These are phyloP conservation scores for Drosera spatulata DNA, from an alignment of 179 eudicot species.

Conservation along the genomic window DNA sequence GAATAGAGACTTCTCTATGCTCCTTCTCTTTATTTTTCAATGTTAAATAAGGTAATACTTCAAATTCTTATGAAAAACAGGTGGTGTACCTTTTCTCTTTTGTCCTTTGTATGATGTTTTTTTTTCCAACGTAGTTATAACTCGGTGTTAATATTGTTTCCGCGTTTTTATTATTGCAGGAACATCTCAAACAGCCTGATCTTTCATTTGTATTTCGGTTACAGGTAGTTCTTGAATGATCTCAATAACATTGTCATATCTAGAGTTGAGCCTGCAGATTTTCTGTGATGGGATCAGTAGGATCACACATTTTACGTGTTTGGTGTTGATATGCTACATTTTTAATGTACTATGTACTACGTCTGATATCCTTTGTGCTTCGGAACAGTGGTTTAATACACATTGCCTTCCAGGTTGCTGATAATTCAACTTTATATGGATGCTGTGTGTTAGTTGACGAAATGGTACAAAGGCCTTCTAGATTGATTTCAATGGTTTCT, in stretches of 20 bases:
- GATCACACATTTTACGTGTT: too few species aligned
- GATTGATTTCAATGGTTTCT: slow-evolving; percentile 71
- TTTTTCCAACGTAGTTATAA: not conserved
- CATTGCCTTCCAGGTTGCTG: slow-evolving; percentile 53
- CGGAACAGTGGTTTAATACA: too few species aligned
- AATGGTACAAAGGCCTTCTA: slow-evolving; percentile 73
- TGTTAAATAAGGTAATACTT: too few species aligned
- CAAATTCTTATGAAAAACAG: too few species aligned
- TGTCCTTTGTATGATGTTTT: not conserved
- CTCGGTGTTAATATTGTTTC: not conserved
- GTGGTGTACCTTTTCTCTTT: too few species aligned
- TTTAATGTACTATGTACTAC: too few species aligned
- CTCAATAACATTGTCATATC: not conserved
- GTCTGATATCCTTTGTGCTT: too few species aligned
- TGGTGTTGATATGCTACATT: too few species aligned
- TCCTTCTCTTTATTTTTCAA: too few species aligned
- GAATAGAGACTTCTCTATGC: too few species aligned
- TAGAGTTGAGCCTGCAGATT: too few species aligned
- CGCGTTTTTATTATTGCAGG: slow-evolving; percentile 32
- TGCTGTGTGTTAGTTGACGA: slow-evolving; percentile 92
- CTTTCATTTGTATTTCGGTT: slow-evolving; percentile 46
- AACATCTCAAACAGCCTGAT: slow-evolving; percentile 59
- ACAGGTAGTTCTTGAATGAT: slow-evolving; percentile 30
- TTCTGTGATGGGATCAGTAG: too few species aligned
- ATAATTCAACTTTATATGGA: slow-evolving; percentile 85